Conservation (phyloP, 805 yeast species). For the Wickerhamiella australiensis region DNA sequence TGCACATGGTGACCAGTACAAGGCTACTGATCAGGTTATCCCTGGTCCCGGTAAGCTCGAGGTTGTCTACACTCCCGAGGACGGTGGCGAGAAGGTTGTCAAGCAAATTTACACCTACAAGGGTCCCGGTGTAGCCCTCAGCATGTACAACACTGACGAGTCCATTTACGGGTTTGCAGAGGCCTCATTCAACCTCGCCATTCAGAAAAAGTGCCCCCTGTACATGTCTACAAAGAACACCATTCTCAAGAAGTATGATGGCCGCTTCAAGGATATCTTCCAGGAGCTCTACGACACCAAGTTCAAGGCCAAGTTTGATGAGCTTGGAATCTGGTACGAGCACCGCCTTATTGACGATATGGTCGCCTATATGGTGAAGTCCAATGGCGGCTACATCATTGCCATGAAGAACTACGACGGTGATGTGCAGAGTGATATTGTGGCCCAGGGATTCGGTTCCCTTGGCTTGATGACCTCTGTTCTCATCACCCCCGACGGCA, state of each 20-base stretch:
- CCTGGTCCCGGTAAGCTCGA: slow-evolving; percentile 71
- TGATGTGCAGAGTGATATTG: slow-evolving; percentile 92
- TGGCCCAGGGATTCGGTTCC: slow-evolving; percentile 97
- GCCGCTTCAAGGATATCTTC: slow-evolving; percentile 89
- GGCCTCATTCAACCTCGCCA: slow-evolving; percentile 79
- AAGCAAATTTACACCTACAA: slow-evolving; percentile 57
- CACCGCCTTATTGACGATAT: slow-evolving; percentile 94
- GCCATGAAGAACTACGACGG: slow-evolving; percentile 98
- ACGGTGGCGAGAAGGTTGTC: slow-evolving; percentile 44
- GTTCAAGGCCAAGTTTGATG: slow-evolving; percentile 62
- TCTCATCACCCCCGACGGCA: slow-evolving; percentile 93
- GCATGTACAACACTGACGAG: slow-evolving; percentile 93
- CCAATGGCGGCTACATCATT: slow-evolving; percentile 86
- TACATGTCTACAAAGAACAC: slow-evolving; percentile 91
- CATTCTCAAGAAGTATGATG: slow-evolving; percentile 86
- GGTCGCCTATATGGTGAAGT: slow-evolving; percentile 98
- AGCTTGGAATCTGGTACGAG: slow-evolving; percentile 84
- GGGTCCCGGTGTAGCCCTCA: slow-evolving; percentile 69
- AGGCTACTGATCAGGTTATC: slow-evolving; percentile 75
- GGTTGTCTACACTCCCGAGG: slow-evolving; percentile 58
- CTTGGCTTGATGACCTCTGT: slow-evolving; percentile 95
- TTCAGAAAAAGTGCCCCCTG: slow-evolving; percentile 63
- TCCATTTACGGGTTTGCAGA: slow-evolving; percentile 87
- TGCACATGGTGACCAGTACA: slow-evolving; percentile 94
- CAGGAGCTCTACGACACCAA: slow-evolving; percentile 61